Conservation (phyloP, 73 alveolate species). For the Paramecium biaurelia region DNA sequence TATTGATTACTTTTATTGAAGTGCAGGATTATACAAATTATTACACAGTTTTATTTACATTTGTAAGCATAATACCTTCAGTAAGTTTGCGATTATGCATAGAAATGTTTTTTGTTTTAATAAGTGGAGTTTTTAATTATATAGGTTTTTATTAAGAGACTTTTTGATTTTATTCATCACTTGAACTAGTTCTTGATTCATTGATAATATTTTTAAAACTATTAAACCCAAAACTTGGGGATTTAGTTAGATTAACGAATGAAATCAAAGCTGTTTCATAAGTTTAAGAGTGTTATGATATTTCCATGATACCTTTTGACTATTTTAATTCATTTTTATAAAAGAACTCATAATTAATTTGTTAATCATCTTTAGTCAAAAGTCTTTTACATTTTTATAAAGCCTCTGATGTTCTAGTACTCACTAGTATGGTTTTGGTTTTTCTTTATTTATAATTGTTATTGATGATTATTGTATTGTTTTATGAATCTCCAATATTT, state of each 20-base stretch:
- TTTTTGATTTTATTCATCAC: background rate
- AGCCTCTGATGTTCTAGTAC: background rate
- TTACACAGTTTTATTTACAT: background rate
- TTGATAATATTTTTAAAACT: background rate
- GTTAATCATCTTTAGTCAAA: background rate
- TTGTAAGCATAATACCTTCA: conserved; percentile 2
- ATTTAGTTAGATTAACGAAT: background rate
- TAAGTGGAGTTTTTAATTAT: background rate
- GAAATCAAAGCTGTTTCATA: background rate
- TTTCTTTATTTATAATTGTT: background rate
- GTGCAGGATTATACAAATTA: background rate
- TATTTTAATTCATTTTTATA: background rate
- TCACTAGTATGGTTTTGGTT: background rate
- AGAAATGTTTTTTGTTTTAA: background rate
- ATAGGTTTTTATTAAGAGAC: background rate
- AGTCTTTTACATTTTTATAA: background rate
- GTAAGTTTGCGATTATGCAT: conserved; percentile 31
- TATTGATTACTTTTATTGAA: background rate
- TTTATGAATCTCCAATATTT: background rate
- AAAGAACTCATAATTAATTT: background rate
- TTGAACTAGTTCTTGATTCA: conserved; percentile 1
- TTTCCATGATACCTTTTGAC: background rate
- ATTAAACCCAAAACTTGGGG: background rate
- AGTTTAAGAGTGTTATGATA: background rate
- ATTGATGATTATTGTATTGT: background rate